phyloP scores from a whole-genome alignment of 768 basidiomycete genomes.

The Suillus occidentalis region DNA sequence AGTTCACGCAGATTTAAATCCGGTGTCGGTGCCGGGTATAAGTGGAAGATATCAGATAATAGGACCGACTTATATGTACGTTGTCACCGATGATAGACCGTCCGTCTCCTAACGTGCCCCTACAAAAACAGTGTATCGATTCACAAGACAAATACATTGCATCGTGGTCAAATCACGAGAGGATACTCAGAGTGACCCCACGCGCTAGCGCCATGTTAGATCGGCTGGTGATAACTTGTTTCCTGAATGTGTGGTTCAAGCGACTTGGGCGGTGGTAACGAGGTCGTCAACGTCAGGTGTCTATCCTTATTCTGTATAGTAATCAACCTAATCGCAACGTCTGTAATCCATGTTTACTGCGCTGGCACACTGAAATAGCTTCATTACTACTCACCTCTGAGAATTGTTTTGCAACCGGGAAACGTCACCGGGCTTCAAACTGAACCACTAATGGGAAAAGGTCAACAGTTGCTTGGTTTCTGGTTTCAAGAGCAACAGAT shows the following conservation, averaged over 20 bases:
- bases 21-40: slow-evolving; percentile 45
- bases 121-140: slow-evolving; percentile 44
- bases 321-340: slow-evolving; percentile 6
- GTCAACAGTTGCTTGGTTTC: slow-evolving; percentile 7
- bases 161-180: slow-evolving; percentile 42
- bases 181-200: slow-evolving; percentile 40
- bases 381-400: slow-evolving; percentile 6
- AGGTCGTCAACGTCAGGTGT: neutral
- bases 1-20: slow-evolving; percentile 59
- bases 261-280: slow-evolving; percentile 43
- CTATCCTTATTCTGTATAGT: slow-evolving; percentile 6
- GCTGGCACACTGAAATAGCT: neutral
- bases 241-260: slow-evolving; percentile 53
- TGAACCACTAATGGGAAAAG: slow-evolving; percentile 29
- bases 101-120: slow-evolving; percentile 1
- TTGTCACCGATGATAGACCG: neutral
- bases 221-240: slow-evolving; percentile 52
- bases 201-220: slow-evolving; percentile 44
- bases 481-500: neutral
- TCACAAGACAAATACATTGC: slow-evolving; percentile 49
- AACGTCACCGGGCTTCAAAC: slow-evolving; percentile 31
- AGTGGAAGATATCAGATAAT: slow-evolving; percentile 53
- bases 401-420: neutral
- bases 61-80: slow-evolving; percentile 47
- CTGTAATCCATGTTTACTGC: slow-evolving; percentile 10